Base-by-base conservation (phyloP, 2,329 filamentous ascomycete species). In the Penicillium rolfsii region DNA sequence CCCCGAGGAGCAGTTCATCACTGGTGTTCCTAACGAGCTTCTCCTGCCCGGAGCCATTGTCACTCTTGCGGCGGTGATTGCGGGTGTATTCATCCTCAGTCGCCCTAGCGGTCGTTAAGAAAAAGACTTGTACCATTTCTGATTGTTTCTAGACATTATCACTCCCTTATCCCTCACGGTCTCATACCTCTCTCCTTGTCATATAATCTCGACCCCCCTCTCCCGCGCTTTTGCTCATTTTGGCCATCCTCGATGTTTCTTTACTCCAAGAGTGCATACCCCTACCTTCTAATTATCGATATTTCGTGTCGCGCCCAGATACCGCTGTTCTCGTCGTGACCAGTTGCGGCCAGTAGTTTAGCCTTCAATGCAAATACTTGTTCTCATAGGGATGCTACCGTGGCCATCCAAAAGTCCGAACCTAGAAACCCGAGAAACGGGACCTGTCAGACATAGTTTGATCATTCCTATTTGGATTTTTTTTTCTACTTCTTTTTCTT, bases 21-120 rank as follows among this genome's bases (percentile, higher is more conserved):
- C 89, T 2, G 95, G 95, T 57, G 90, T 99, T 36, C 93, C 95
- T 8, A 99, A 99, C 73, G 95, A 99, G 72, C 82, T 98, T 57
- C 83, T 99, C 19, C 85, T 98, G 45, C 95, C 95, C 0, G 95
- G 95, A 67, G 95, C 95, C 22, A 94, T 99, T 74, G 93, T 95
- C 59, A 93, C 93, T n/a, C 80, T 99, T 72, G 95, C 94, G 9
- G 91, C 96, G 46, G 93, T 97, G 40, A 97, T 99, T 77, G 84
- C 96, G 43, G 91, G 91, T 66, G 94, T 98, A 11, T 99, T 99
- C 80, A 88, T 93, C 45, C 87, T 99, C 71, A 88, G 91, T 62
- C 87, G 93, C 66, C 80, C 88, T 45, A 83, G 79, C 16, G 82
- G 78, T 63, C 79, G 82, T 70, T 79, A 66, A 73, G 19, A 22